These are phyloP conservation scores for Pyrenula aspistea DNA, from an alignment of 495 filamentous ascomycete species.

Conservation along the genomic window DNA sequence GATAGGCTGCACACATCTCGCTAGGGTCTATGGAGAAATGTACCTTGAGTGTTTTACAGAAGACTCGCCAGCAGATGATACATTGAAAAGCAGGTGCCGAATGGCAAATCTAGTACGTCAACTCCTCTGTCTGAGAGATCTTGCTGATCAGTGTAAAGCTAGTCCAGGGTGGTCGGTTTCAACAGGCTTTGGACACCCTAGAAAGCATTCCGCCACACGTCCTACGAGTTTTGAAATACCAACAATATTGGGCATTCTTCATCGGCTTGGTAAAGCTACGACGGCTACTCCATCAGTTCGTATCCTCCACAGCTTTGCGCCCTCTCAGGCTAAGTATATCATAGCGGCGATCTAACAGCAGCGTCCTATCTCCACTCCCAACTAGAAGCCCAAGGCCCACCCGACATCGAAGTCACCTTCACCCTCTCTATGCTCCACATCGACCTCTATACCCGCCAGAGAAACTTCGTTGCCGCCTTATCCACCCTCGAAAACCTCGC, in stretches of 20 bases:
- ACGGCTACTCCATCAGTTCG: constrained; percentile 51
- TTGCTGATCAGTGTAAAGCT: constrained; percentile 26
- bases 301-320: not conserved
- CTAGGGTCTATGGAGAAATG: constrained; percentile 57
- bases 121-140: not conserved
- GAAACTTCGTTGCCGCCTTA: constrained; percentile 52
- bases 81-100: constrained; percentile 53
- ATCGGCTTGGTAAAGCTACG: constrained; percentile 60
- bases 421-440: constrained; percentile 59
- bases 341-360: constrained; percentile 51
- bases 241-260: constrained; percentile 69
- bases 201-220: constrained; percentile 53
- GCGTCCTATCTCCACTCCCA: constrained; percentile 54
- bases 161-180: constrained; percentile 55
- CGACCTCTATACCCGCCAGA: constrained; percentile 54
- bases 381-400: constrained; percentile 39
- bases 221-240: constrained; percentile 62
- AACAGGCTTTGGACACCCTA: constrained; percentile 53
- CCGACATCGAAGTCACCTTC: constrained; percentile 59
- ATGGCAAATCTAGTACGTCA: constrained; percentile 39
- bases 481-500: constrained; percentile 54
- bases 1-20: constrained; percentile 51
- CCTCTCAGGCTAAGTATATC: constrained; percentile 9
- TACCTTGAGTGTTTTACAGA: constrained; percentile 63
- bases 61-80: constrained; percentile 61